Conservation (phyloP, 2,329 filamentous ascomycete genomes). For the Fusarium illudens region DNA sequence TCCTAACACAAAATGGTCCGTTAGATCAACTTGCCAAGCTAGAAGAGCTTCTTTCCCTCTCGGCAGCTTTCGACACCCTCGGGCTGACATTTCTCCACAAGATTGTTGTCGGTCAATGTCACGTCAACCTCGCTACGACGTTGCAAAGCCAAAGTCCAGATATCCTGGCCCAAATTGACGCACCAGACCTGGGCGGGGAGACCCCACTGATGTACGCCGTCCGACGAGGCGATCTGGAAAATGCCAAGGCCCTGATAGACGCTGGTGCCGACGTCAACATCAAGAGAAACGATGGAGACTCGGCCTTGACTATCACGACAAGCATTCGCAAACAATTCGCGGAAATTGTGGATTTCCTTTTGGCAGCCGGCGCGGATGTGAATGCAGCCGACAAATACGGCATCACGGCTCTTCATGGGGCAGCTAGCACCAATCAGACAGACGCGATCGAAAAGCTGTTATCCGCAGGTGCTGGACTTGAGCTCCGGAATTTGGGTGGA, state of each 20-base stretch:
- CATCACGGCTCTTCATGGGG: accelerated
- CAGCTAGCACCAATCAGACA: accelerated
- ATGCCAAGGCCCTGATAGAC: not conserved
- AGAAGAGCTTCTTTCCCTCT: not conserved
- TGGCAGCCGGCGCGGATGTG: not conserved
- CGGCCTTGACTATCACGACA: not conserved
- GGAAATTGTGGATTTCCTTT: not conserved
- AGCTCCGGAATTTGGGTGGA: accelerated
- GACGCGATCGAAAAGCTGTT: not conserved
- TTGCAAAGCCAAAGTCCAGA: not conserved
- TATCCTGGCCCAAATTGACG: not conserved
- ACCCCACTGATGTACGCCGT: not conserved
- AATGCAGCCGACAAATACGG: not conserved
- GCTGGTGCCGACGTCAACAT: not conserved
- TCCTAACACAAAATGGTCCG: not conserved
- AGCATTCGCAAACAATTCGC: not conserved
- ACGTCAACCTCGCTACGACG: not conserved
- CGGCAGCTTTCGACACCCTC: not conserved
- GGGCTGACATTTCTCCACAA: not conserved
- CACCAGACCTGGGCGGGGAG: not conserved
- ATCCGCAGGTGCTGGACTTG: not conserved
- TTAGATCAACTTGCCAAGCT: not conserved
- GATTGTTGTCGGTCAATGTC: not conserved
- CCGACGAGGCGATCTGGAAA: not conserved
- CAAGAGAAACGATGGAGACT: not conserved